Conservation (phyloP, 805 yeast genomes). For the Candida corydali region DNA sequence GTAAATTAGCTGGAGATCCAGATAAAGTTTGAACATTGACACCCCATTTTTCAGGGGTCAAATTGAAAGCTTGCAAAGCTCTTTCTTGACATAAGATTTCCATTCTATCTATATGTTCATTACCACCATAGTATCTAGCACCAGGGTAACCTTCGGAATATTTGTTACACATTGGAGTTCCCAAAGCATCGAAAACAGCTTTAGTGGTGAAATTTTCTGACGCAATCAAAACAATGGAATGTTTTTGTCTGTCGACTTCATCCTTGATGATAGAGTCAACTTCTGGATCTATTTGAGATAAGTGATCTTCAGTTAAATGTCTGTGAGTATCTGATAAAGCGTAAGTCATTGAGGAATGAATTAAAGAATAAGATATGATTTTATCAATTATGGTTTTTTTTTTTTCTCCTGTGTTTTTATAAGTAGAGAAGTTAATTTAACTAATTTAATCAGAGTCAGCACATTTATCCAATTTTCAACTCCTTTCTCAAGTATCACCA, state of each 20-base stretch:
- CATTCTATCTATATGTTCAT: constrained; percentile 87
- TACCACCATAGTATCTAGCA: constrained; percentile 97
- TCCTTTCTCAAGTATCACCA: too few relatives aligned
- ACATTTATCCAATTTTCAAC: too few relatives aligned
- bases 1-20: constrained; percentile 96
- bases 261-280: constrained; percentile 70
- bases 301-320: constrained; percentile 56
- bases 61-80: constrained; percentile 78
- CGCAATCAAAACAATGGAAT: constrained; percentile 88
- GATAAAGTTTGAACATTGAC: constrained; percentile 94
- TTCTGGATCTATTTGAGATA: constrained; percentile 76
- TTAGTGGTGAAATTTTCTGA: constrained; percentile 95
- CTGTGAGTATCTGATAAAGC: constrained; percentile 30
- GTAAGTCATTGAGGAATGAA: constrained; percentile 9
- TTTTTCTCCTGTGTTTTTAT: neutral
- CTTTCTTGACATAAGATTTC: constrained; percentile 88
- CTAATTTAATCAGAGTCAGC: constrained; percentile 1
- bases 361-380: neutral
- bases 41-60: constrained; percentile 87
- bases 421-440: neutral
- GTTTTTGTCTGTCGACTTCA: constrained; percentile 84
- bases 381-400: neutral
- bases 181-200: constrained; percentile 90
- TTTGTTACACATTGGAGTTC: constrained; percentile 96
- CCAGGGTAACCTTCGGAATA: constrained; percentile 99